phyloP scores from a whole-genome alignment of 2,329 filamentous ascomycete species.

The Torrubiellomyces zombiae region DNA sequence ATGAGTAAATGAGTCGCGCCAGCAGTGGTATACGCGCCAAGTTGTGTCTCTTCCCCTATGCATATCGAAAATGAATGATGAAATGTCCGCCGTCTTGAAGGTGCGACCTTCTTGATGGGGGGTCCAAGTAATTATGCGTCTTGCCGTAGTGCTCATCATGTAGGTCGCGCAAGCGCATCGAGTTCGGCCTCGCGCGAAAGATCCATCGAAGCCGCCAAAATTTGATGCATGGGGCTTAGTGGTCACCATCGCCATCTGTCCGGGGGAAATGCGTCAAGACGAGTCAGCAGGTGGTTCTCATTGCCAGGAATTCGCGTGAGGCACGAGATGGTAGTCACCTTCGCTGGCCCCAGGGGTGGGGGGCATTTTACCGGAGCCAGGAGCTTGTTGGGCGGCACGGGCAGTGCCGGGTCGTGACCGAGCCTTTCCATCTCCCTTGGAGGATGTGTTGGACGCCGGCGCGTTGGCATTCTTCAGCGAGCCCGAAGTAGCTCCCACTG shows the following conservation, averaged over 20 bases:
- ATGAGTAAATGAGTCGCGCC: no score
- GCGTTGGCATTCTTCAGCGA: conserved; percentile 7
- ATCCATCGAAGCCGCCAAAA: no score
- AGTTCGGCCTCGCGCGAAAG: no score
- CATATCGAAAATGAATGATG: no score
- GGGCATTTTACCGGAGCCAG: conserved; percentile 38
- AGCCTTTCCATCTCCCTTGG: conserved; percentile 17
- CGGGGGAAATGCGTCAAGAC: conserved; percentile 3
- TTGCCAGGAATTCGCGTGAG: conserved; percentile 13
- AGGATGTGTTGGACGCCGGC: conserved; percentile 4
- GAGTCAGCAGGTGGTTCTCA: conserved; percentile 15
- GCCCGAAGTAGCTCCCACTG: no score
- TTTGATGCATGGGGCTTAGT: conserved; percentile 5
- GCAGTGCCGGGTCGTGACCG: conserved; percentile 38
- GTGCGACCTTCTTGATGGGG: no score
- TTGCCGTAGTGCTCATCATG: no score
- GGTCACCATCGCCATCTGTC: conserved; percentile 21
- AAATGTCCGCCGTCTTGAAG: no score
- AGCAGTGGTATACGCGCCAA: no score
- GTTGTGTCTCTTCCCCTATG: no score
- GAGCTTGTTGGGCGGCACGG: conserved; percentile 32
- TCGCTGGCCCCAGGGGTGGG: conserved; percentile 44
- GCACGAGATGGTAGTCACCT: conserved; percentile 37
- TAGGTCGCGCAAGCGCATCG: no score
- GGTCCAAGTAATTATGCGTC: no score